phyloP scores from a whole-genome alignment of 1,284 basidiomycete species.

The Cutaneotrichosporon sp. region DNA sequence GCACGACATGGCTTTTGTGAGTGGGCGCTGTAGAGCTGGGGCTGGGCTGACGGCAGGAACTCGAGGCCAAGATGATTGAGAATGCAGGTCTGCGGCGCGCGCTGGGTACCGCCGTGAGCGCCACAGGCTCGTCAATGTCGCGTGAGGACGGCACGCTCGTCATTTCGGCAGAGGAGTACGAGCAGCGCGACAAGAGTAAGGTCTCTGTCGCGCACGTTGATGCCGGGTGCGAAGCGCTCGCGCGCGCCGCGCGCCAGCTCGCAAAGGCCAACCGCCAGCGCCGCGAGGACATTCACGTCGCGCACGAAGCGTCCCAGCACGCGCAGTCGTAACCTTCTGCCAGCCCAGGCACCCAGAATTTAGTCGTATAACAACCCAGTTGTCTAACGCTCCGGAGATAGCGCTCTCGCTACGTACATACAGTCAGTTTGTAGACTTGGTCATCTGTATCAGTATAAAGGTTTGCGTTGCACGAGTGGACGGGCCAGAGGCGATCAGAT shows the following conservation, averaged over 20 bases:
- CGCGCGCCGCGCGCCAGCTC: conserved; percentile 17
- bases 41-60: conserved; percentile 17
- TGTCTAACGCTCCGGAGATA: no score
- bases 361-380: no score
- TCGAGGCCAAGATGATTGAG: conserved; percentile 29
- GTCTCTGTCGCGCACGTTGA: conserved; percentile 6
- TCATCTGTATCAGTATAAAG: no score
- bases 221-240: conserved; percentile 15
- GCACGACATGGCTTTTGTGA: conserved; percentile 30
- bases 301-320: neutral
- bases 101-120: conserved; percentile 13
- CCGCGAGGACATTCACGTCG: conserved; percentile 2
- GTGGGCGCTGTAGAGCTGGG: conserved; percentile 3
- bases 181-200: conserved; percentile 8
- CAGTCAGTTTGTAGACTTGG: no score
- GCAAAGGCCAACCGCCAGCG: conserved; percentile 18
- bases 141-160: conserved; percentile 20
- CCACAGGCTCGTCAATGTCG: conserved; percentile 14
- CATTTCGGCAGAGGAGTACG: conserved; percentile 13
- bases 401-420: no score
- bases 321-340: neutral
- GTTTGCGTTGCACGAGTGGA: no score
- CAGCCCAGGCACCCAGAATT: no score
- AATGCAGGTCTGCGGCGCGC: conserved; percentile 25
- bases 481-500: neutral